A percentile compares a stretch with the other conserved stretches of the same genome.
phyloP scores from a whole-genome alignment of 345 rosid species.

The Euphorbia pulcherrima region DNA sequence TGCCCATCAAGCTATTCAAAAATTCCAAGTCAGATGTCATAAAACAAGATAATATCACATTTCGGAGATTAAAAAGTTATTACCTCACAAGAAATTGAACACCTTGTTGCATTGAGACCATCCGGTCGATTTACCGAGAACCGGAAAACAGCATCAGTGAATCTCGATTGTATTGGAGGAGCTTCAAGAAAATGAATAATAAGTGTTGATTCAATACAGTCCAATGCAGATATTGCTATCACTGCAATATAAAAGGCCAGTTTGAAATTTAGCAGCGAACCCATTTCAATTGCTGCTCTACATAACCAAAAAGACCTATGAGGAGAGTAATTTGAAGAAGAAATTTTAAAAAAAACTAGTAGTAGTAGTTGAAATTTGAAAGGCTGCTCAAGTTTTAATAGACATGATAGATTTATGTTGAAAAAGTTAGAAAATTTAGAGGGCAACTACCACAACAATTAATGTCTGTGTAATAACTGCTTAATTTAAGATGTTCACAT shows the following conservation, averaged over 20 bases:
- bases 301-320: slow-evolving; percentile 3
- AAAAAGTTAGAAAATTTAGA: slow-evolving; percentile 4
- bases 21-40: slow-evolving; percentile 2
- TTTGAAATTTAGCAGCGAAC: slow-evolving; percentile 22
- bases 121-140: slow-evolving; percentile 31
- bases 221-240: slow-evolving; percentile 24
- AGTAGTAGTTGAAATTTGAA: slow-evolving; percentile 15
- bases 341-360: neutral
- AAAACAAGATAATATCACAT: neutral
- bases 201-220: slow-evolving; percentile 29
- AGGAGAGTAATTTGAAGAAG: neutral
- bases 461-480: slow-evolving; percentile 46
- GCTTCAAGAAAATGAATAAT: slow-evolving; percentile 28
- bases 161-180: slow-evolving; percentile 39
- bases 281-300: slow-evolving; percentile 25
- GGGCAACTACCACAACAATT: slow-evolving; percentile 38
- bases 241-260: slow-evolving; percentile 19
- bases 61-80: neutral
- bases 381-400: neutral
- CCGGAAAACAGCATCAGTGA: slow-evolving; percentile 37
- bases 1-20: slow-evolving; percentile 45
- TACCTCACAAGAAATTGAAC: slow-evolving; percentile 43
- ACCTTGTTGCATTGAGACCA: slow-evolving; percentile 29
- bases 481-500: slow-evolving; percentile 34
- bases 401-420: slow-evolving; percentile 17